Evolutionary conservation across 306 rosid genomes (phyloP), one percentile per base, ranked within the genome.

Genomic region (Neltuma alba): DNA sequence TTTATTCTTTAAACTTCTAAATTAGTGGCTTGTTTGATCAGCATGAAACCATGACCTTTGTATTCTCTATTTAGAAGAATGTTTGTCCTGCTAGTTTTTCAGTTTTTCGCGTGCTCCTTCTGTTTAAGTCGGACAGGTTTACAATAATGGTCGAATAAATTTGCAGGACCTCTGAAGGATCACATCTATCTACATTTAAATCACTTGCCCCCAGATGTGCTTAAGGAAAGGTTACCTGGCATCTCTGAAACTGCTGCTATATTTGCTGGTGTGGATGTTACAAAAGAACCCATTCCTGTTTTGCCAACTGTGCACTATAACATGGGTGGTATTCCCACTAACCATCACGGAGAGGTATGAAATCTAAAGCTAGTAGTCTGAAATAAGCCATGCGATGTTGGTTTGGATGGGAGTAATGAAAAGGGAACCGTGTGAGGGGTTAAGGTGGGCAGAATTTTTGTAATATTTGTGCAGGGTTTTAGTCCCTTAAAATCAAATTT

Each of bases 201-300:
- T 86, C 99, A 96, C 84, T 89, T 96, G 64, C 99, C 99, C 74
- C 99, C 99, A n/a, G 99, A 96, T 69, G 97, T 96, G 74, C 94
- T 96, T 47, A 93, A 89, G 90, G 99, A 96, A 90, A 93, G 99
- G 85, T 98, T 96, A 78, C 99, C 99, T 76, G 98, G 99, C 76
- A 96, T 96, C 81, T 96, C 98, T 66, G 99, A 96, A 91, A 96
- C 99, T 79, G 99, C 99, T 76, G 99, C 99, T 80, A 96, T 96
- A 80, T 96, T 96, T 88, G 97, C 99, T 77, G 99, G 98, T 13
- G 99, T 96, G 60, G 99, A 96, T 88, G 99, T 95, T 68, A 95
- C 98, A 15, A 91, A 95, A 83, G 97, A 95, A 82, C 99, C 99
- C 41, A 93, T 95, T 81, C 99, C 99, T 57, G 99, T 95, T 79